phyloP scores from a whole-genome alignment of 768 basidiomycete genomes.

The Panellus pusillus region DNA sequence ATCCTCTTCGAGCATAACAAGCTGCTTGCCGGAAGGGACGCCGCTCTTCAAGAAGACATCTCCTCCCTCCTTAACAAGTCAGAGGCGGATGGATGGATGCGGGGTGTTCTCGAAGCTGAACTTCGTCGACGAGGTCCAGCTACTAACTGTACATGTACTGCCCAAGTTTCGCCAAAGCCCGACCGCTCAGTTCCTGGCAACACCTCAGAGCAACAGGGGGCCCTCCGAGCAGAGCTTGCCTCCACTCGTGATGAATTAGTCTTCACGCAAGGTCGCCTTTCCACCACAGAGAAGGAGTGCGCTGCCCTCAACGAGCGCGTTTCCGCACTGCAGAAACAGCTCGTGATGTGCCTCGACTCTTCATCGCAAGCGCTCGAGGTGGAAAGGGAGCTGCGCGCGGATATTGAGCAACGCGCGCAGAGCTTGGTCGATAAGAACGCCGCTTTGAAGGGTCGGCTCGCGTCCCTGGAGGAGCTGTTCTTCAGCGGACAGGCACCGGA shows the following conservation, averaged over 20 bases:
- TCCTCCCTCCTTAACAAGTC: conserved; percentile 25
- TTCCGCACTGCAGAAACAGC: conserved; percentile 20
- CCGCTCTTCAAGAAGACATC: conserved; percentile 25
- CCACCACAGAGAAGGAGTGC: conserved; percentile 20
- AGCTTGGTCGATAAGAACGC: conserved; percentile 21
- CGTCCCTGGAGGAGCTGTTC: conserved; percentile 10
- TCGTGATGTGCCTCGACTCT: conserved; percentile 26
- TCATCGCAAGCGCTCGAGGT: conserved; percentile 26
- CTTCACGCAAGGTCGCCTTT: conserved; percentile 20
- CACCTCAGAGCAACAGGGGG: conserved; percentile 21
- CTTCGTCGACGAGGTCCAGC: conserved; percentile 14
- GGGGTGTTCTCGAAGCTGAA: conserved; percentile 23
- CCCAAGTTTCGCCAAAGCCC: neutral
- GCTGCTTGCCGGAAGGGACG: conserved; percentile 25
- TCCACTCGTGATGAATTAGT: conserved; percentile 26
- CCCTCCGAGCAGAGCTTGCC: conserved; percentile 23
- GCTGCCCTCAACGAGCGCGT: conserved; percentile 20
- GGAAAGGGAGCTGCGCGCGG: conserved; percentile 26
- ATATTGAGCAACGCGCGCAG: conserved; percentile 22
- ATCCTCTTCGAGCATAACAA: conserved; percentile 30
- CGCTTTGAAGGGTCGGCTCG: conserved; percentile 14
- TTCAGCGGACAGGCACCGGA: conserved; percentile 9
- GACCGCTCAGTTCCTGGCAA: conserved; percentile 7
- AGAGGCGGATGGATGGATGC: conserved; percentile 26
- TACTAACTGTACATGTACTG: neutral